phyloP scores from a whole-genome alignment of 2,329 filamentous ascomycete genomes.

The Curvularia sp. region DNA sequence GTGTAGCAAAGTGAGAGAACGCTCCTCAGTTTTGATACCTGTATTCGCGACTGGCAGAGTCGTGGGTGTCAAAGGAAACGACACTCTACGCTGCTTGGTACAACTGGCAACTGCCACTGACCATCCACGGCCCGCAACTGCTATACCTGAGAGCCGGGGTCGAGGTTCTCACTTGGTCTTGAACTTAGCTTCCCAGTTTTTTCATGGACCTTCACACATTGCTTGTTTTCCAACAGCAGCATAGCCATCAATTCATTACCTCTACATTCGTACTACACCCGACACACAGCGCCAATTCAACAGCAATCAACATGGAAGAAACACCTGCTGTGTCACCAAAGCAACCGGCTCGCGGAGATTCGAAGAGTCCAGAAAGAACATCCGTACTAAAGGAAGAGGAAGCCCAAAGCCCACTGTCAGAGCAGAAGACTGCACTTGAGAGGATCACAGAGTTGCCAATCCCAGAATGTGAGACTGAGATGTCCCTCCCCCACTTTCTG shows the following conservation, averaged over 20 bases:
- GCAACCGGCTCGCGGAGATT: no score
- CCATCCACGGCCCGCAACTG: not conserved
- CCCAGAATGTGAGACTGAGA: not conserved
- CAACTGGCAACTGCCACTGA: not conserved
- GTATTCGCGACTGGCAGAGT: not conserved
- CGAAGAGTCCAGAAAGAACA: not conserved
- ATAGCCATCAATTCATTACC: not conserved
- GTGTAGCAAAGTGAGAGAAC: not conserved
- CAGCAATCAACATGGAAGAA: not conserved
- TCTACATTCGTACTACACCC: not conserved
- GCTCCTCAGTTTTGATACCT: no score
- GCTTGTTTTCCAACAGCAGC: not conserved
- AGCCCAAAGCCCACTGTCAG: not conserved
- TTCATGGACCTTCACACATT: not conserved
- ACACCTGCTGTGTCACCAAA: no score
- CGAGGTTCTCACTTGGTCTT: not conserved
- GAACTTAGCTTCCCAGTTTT: not conserved
- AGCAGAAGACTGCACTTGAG: not conserved
- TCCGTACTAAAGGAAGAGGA: not conserved
- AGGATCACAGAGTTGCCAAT: not conserved
- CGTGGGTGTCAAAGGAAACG: not conserved
- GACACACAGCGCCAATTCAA: not conserved
- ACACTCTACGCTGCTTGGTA: not conserved
- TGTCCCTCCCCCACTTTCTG: not conserved
- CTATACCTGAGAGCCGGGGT: not conserved